Evolutionary conservation across 2,329 filamentous ascomycete genomes (phyloP).

Genomic region (Botryotinia narcissicola): DNA sequence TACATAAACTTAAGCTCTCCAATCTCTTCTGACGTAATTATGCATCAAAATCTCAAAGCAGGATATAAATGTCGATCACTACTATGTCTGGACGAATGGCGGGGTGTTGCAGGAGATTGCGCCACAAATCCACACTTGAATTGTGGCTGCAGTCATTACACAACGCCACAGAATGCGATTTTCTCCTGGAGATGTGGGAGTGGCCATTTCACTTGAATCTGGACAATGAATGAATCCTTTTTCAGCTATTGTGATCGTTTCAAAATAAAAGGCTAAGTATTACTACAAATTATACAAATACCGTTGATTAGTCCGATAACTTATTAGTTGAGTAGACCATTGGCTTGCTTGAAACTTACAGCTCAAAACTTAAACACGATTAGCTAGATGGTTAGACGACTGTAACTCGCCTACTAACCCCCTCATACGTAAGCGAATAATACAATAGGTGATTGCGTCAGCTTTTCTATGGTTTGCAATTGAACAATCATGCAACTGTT

Average conservation of each 20-base stretch:
- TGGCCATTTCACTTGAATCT: background rate
- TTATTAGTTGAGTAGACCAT: background rate
- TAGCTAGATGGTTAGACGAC: background rate
- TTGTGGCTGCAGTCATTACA: background rate
- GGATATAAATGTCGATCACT: background rate
- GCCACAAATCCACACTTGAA: background rate
- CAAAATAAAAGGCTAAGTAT: background rate
- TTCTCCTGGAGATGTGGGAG: background rate
- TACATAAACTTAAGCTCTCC: background rate
- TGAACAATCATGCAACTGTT: background rate
- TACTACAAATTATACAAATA: background rate
- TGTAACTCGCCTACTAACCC: background rate
- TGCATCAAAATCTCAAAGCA: constrained; percentile 5
- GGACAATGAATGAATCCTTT: background rate
- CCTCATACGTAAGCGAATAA: background rate
- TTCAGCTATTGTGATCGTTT: background rate
- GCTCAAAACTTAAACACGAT: background rate
- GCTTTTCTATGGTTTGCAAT: background rate
- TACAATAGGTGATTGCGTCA: background rate
- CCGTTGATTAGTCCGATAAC: too few relatives aligned
- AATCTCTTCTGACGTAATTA: constrained; percentile 9
- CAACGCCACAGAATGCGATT: background rate
- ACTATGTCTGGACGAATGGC: background rate
- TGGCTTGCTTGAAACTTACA: background rate
- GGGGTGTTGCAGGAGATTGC: constrained; percentile 1